phyloP scores from a whole-genome alignment of 495 filamentous ascomycete species.

The Tricharina praecox region DNA sequence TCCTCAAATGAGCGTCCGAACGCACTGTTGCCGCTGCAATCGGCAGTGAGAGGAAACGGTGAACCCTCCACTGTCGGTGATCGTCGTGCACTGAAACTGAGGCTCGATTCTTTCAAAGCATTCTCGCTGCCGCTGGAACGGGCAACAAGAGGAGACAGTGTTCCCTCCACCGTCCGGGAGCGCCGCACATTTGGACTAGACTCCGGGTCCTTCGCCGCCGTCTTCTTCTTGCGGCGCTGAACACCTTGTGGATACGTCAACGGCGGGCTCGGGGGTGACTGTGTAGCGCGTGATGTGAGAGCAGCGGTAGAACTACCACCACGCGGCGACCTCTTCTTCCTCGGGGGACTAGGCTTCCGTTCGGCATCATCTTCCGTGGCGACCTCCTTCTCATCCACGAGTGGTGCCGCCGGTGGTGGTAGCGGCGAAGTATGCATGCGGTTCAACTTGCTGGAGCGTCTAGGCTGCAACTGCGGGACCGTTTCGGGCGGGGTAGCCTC shows the following conservation, averaged over 20 bases:
- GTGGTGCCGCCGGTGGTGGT: background rate
- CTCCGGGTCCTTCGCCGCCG: background rate
- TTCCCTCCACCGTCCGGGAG: background rate
- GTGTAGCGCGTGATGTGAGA: background rate
- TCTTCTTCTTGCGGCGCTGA: background rate
- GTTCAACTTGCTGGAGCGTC: background rate
- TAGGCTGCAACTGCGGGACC: background rate
- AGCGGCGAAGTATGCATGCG: background rate
- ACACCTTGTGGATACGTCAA: background rate
- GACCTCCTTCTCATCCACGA: background rate
- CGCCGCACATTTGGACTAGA: background rate
- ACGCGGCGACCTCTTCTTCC: background rate
- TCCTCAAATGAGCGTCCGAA: too few species aligned
- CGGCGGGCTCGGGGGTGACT: background rate
- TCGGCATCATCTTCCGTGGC: background rate
- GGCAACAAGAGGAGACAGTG: too few species aligned
- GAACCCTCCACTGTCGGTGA: background rate
- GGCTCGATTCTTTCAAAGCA: too few species aligned
- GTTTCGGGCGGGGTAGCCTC: slow-evolving; percentile 7
- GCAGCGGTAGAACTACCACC: background rate
- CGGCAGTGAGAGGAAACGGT: too few species aligned
- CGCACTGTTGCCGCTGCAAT: too few species aligned
- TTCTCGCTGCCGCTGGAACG: too few species aligned
- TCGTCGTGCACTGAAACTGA: too few species aligned
- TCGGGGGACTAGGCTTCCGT: background rate